phyloP scores from a whole-genome alignment of 2,329 filamentous ascomycete genomes.

The Alternaria longipes region DNA sequence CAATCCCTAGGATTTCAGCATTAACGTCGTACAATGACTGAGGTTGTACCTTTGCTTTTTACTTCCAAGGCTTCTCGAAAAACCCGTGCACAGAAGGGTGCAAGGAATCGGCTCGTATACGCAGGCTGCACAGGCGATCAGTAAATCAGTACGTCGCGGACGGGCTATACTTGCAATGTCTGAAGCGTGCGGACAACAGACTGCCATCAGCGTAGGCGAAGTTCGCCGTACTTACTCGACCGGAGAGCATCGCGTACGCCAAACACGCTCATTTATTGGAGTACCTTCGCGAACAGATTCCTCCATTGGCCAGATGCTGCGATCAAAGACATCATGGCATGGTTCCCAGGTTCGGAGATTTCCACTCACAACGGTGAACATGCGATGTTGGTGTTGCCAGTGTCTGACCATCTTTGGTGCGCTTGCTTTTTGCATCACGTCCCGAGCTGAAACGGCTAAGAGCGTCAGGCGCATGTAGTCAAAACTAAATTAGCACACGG shows the following conservation, averaged over 20 bases:
- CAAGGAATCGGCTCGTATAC: neutral
- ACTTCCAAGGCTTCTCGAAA: neutral
- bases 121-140: neutral
- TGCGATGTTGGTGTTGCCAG: conserved; percentile 2
- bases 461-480: neutral
- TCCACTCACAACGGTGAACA: conserved; percentile 6
- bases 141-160: neutral
- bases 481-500: conserved; percentile 7
- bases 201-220: neutral
- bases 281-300: neutral
- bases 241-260: neutral
- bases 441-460: conserved; percentile 14
- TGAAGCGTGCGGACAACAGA: neutral
- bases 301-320: neutral
- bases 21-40: neutral
- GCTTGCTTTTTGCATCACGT: conserved; percentile 12
- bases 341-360: neutral
- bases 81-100: neutral
- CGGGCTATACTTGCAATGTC: neutral
- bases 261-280: neutral
- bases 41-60: neutral
- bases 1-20: neutral
- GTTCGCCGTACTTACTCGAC: neutral
- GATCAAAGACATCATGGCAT: neutral
- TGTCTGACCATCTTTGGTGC: conserved; percentile 8